Evolutionary conservation across 2,329 filamentous ascomycete species (phyloP).

Genomic region (Colletotrichum endophyticum): DNA sequence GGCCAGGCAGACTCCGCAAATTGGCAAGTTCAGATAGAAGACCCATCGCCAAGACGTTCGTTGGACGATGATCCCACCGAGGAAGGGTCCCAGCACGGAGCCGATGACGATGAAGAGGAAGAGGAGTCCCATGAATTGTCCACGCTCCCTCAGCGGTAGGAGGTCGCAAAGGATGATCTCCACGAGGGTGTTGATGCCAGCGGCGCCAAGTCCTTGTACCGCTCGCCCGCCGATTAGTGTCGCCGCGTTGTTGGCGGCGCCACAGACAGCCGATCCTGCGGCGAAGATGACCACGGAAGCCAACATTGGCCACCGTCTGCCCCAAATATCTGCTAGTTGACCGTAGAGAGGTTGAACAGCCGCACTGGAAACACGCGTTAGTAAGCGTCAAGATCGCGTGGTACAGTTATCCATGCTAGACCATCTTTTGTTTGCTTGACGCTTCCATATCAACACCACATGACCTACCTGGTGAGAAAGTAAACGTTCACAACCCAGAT

Average conservation of each 20-base stretch:
- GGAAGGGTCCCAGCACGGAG: constrained; percentile 33
- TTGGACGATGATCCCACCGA: constrained; percentile 31
- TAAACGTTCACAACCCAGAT: constrained; percentile 26
- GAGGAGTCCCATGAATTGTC: constrained; percentile 34
- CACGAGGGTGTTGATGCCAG: constrained; percentile 24
- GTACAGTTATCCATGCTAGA: not conserved
- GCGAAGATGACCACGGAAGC: constrained; percentile 22
- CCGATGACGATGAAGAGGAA: constrained; percentile 43
- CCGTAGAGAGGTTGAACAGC: constrained; percentile 27
- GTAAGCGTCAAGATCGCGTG: not conserved
- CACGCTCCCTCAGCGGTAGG: constrained; percentile 50
- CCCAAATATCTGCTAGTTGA: constrained; percentile 29
- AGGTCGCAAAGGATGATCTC: constrained; percentile 45
- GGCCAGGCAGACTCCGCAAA: constrained; percentile 25
- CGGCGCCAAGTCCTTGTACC: constrained; percentile 45
- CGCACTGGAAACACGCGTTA: constrained; percentile 16
- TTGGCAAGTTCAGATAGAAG: constrained; percentile 48
- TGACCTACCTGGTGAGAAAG: not conserved
- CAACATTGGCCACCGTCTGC: constrained; percentile 24
- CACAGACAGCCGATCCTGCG: constrained; percentile 26
- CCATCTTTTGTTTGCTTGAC: not conserved
- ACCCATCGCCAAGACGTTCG: constrained; percentile 44
- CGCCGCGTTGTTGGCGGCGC: constrained; percentile 29
- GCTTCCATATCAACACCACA: not conserved
- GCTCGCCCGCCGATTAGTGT: constrained; percentile 47